Percentiles rank a stretch among this genome's conserved stretches.
phyloP scores from a whole-genome alignment of 2,329 filamentous ascomycete species.

The Meredithiella fracta region DNA sequence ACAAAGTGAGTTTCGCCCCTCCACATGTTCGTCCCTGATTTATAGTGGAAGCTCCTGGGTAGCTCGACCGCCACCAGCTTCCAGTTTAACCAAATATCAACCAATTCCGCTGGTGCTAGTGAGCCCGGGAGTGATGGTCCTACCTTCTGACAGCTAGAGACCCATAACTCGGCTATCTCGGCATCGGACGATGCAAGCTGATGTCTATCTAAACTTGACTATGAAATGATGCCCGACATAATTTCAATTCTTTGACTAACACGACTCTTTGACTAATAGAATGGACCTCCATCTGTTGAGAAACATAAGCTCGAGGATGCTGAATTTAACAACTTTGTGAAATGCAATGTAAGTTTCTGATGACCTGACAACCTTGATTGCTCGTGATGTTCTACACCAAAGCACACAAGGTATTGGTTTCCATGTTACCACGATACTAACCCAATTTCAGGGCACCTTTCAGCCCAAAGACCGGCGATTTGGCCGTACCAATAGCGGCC shows the following conservation, averaged over 20 bases:
- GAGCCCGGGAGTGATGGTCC: background rate
- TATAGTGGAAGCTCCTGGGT: background rate
- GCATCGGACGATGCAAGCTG: background rate
- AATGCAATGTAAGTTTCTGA: conserved; percentile 27
- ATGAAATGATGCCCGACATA: too few species aligned
- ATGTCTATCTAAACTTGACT: background rate
- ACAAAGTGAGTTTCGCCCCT: conserved; percentile 17
- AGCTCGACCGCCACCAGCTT: background rate
- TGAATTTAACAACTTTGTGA: conserved; percentile 42
- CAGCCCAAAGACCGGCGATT: conserved; percentile 20
- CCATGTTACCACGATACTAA: background rate
- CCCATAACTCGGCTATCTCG: background rate
- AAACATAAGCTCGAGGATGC: conserved; percentile 16
- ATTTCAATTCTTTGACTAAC: conserved; percentile 8
- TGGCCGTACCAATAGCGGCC: conserved; percentile 21
- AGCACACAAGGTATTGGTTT: background rate
- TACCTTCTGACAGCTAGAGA: background rate
- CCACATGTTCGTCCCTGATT: background rate
- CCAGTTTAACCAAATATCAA: background rate
- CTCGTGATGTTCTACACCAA: too few species aligned
- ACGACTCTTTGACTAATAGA: background rate
- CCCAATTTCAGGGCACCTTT: conserved; percentile 34
- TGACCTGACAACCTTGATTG: background rate
- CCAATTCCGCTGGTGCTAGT: background rate
- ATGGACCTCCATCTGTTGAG: conserved; percentile 15